A percentile compares a stretch with the other conserved stretches of the same genome.
Evolutionary conservation across 1,139 yeast species (phyloP).

Genomic region (Nadsonia commutata): DNA sequence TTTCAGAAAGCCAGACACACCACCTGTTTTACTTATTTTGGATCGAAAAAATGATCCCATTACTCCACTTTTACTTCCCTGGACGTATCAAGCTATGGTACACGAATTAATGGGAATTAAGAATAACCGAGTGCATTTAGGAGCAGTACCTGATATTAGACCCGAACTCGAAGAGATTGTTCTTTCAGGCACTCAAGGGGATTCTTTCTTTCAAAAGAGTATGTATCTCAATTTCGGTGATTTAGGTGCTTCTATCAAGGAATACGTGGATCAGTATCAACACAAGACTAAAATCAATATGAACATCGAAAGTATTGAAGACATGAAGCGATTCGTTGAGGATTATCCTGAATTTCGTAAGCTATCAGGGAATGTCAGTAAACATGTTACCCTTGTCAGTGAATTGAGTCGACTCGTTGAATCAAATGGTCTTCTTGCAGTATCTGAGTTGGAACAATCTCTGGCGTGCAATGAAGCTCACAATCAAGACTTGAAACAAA

Average conservation of each 20-base stretch:
- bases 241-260: conserved; percentile 75
- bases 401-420: conserved; percentile 60
- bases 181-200: conserved; percentile 45
- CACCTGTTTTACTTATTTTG: conserved; percentile 62
- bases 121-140: conserved; percentile 64
- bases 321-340: conserved; percentile 79
- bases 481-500: conserved; percentile 32
- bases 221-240: conserved; percentile 92
- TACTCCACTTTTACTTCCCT: conserved; percentile 81
- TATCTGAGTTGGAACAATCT: conserved; percentile 82
- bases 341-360: conserved; percentile 88
- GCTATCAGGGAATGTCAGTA: conserved; percentile 76
- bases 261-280: conserved; percentile 73
- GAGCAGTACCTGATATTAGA: conserved; percentile 30
- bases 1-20: conserved; percentile 40
- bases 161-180: conserved; percentile 44
- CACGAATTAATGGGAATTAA: conserved; percentile 76
- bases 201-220: conserved; percentile 59
- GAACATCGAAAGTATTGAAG: conserved; percentile 63
- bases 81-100: conserved; percentile 98
- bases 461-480: conserved; percentile 56
- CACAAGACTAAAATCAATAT: conserved; percentile 60
- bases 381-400: conserved; percentile 79
- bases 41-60: conserved; percentile 85
- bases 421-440: conserved; percentile 53